Conservation (phyloP, 768 basidiomycete genomes). For the Calocybe cyanea region DNA sequence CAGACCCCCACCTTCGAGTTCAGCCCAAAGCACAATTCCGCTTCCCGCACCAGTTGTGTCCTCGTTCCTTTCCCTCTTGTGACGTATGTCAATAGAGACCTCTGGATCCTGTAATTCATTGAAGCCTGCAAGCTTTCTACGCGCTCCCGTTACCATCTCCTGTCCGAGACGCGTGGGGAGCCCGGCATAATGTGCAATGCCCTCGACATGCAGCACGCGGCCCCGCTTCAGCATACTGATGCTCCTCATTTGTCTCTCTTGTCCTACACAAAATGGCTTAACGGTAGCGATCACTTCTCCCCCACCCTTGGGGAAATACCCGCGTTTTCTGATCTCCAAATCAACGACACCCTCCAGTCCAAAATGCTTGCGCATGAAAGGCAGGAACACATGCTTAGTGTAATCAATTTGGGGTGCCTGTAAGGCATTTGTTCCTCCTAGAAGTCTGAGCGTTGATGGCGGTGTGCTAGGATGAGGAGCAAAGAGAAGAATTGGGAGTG, state of each 20-base stretch:
- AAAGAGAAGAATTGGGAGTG: slow-evolving; percentile 68
- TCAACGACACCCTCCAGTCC: slow-evolving; percentile 32
- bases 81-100: slow-evolving; percentile 36
- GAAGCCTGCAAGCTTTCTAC: slow-evolving; percentile 32
- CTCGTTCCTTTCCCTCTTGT: slow-evolving; percentile 37
- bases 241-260: slow-evolving; percentile 25
- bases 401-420: slow-evolving; percentile 78
- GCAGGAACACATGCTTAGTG: slow-evolving; percentile 58
- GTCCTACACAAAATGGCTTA: slow-evolving; percentile 33
- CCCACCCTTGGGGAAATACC: slow-evolving; percentile 74
- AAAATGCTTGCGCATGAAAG: slow-evolving; percentile 62
- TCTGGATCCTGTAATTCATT: slow-evolving; percentile 7
- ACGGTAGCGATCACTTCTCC: slow-evolving; percentile 51
- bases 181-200: slow-evolving; percentile 63
- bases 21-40: slow-evolving; percentile 73
- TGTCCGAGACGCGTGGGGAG: slow-evolving; percentile 54
- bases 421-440: slow-evolving; percentile 71
- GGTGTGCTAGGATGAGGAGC: slow-evolving; percentile 23
- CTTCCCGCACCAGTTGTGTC: slow-evolving; percentile 59
- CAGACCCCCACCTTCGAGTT: slow-evolving; percentile 62
- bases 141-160: slow-evolving; percentile 56
- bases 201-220: slow-evolving; percentile 43
- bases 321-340: slow-evolving; percentile 51
- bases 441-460: slow-evolving; percentile 49
- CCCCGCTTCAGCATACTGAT: slow-evolving; percentile 58